Evolutionary conservation across 2,329 filamentous ascomycete species (phyloP), one percentile per base, ranked within the genome.

Genomic region (Sclerotinia minor): DNA sequence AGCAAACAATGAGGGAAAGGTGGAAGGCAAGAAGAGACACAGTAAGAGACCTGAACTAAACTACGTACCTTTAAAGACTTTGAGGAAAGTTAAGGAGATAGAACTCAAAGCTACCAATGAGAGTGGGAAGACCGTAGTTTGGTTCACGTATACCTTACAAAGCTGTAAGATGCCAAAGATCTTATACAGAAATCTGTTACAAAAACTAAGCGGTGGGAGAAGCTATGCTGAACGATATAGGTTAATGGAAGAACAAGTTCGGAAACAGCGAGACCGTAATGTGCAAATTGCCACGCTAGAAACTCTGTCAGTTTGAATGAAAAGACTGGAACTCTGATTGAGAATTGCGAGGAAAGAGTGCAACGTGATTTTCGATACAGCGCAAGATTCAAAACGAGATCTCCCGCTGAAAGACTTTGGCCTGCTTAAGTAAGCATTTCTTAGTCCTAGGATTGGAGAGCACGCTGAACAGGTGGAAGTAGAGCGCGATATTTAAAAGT

Each of bases 371-470:
- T 41, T 58, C 2, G n/a, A 58, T 49, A 24, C 21, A 3, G 44
- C 29, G 21, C 11, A 47, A n/a, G 26, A 19, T 58, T 58, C 35
- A 58, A 15, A 58, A 17, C 8, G 41, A 24, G 35, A 58, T 26
- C n/a, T 58, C 54, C 26, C 19, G 13, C 3, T 49, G 19, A 32
- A 47, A 60, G 57, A 35, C 58, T 60, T 60, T 35, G 44, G 44
- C 1, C 21, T 60, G 58, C 58, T 60, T 60, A 60, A 44, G 44
- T 60, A 60, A 60, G 44, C 44, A 41, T 38, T 15, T 41, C 29
- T 57, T 57, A n/a, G 35, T 13, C n/a, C 2, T 19, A 35, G 19
- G 21, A 21, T 57, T 57, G 54, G 17, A 57, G 35, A 38, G 13
- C 13, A n/a, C 21, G 17, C 5, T n/a, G 13, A 57, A 38, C 38